phyloP scores from a whole-genome alignment of 371 early-diverging fungal species.

The Actinomucor elegans region DNA sequence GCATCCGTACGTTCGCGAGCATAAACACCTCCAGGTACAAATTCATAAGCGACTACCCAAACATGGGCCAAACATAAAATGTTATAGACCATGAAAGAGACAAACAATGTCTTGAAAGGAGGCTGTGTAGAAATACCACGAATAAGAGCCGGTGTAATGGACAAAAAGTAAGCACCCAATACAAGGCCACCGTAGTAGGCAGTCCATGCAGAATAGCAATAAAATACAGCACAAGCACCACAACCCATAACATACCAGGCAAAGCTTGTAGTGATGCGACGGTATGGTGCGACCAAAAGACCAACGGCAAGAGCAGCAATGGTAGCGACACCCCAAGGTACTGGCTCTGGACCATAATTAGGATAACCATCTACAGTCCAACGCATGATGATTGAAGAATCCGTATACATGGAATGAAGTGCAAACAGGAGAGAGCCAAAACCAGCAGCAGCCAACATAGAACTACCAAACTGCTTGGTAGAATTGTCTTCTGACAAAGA shows the following conservation, averaged over 20 bases:
- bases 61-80: slow-evolving; percentile 71
- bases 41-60: slow-evolving; percentile 83
- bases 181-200: slow-evolving; percentile 68
- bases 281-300: slow-evolving; percentile 56
- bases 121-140: slow-evolving; percentile 58
- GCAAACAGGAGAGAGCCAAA: slow-evolving; percentile 70
- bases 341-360: slow-evolving; percentile 71
- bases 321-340: slow-evolving; percentile 73
- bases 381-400: slow-evolving; percentile 72
- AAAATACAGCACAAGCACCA: slow-evolving; percentile 55
- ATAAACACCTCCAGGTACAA: slow-evolving; percentile 78
- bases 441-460: slow-evolving; percentile 58
- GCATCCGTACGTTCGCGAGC: slow-evolving; percentile 76
- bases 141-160: slow-evolving; percentile 62
- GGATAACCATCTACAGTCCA: slow-evolving; percentile 81
- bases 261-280: slow-evolving; percentile 55
- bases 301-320: slow-evolving; percentile 61
- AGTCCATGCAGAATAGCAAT: slow-evolving; percentile 60
- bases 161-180: slow-evolving; percentile 61
- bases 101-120: slow-evolving; percentile 67
- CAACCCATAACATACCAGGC: slow-evolving; percentile 62
- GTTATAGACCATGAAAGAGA: slow-evolving; percentile 65
- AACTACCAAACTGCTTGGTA: slow-evolving; percentile 26
- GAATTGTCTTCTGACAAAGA: background rate
- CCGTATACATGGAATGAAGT: slow-evolving; percentile 74